Evolutionary conservation across 1,284 basidiomycete species (phyloP), one percentile per base, ranked within the genome.

Genomic region (Sanguinoderma infundibulare): DNA sequence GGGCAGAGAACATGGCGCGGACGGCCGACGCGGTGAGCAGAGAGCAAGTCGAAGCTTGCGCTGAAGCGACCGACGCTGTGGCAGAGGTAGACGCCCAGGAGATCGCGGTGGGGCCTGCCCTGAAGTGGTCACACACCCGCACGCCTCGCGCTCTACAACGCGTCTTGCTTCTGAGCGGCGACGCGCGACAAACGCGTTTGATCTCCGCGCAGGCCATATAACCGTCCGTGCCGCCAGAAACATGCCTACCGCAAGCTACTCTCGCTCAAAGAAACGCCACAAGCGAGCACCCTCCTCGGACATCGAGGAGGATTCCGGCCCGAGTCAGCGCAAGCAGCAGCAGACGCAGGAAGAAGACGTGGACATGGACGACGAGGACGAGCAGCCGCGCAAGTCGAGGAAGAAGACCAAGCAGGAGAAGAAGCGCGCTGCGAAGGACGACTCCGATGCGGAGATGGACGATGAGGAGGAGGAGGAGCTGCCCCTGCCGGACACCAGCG

Each of bases 221-320:
- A 26, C 35, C n/a, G 20, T 26, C 26, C 8, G 30, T 15, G 14
- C n/a, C 28, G 24, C 42, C 36, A 50, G 8, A 50, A 51, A 12
- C 50, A 85, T 85, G 84, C 81, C 81, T 49, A 72, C 75, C 34
- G 72, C 77, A 24, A 77, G 74, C 54, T 79, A 78, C 49, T 80
- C 82, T 57, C 81, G 82, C 63, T 74, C 70, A 22, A 78, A 71
- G 65, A 68, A 64, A 50, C 60, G 70, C 15, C 65, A 73, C 39
- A 81, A 80, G 38, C 79, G 59, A 75, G 79, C 64, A 5, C 64
- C 61, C 0, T 66, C 68, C 75, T 83, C 82, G n/a, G 87, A 89
- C 40, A 89, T 90, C 38, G 88, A 90, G 68, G 87, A 87, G 44
- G 81, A 81, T 24, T 51, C 20, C 2, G 73, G 73, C 2, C 69